Evolutionary conservation across 129 eudicot species (phyloP).

Genomic region (Flaveria robusta): DNA sequence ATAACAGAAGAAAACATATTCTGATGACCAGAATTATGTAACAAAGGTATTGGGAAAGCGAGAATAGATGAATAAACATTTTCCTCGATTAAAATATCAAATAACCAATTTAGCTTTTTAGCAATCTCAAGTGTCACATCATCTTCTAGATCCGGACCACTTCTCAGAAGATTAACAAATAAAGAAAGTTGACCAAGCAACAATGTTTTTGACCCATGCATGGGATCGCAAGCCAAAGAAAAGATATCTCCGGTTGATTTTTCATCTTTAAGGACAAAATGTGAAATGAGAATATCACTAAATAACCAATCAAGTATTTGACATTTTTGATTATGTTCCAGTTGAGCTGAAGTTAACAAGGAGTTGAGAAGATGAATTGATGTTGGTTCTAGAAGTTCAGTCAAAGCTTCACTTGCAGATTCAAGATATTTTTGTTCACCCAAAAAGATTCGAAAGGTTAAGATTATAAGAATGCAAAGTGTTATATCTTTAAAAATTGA

Average conservation of each 20-base stretch:
- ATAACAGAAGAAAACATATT: constrained; percentile 54
- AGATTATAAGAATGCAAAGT: constrained; percentile 58
- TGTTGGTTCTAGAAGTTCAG: constrained; percentile 81
- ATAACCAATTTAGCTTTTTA: constrained; percentile 70
- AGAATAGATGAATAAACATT: constrained; percentile 64
- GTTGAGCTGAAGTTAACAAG: constrained; percentile 67
- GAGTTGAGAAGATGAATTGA: constrained; percentile 82
- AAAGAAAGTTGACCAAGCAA: constrained; percentile 56
- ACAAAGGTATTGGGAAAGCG: constrained; percentile 49
- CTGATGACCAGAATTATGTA: constrained; percentile 51
- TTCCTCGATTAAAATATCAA: constrained; percentile 51
- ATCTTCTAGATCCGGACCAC: constrained; percentile 72
- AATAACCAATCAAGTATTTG: constrained; percentile 75
- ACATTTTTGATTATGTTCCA: constrained; percentile 52
- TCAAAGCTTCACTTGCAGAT: constrained; percentile 58
- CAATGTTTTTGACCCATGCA: constrained; percentile 49
- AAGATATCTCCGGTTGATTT: constrained; percentile 34
- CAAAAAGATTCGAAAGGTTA: constrained; percentile 63
- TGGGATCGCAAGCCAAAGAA: constrained; percentile 41
- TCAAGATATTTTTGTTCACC: constrained; percentile 56
- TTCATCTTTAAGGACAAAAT: constrained; percentile 24
- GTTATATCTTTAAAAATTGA: constrained; percentile 56
- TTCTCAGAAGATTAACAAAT: constrained; percentile 68
- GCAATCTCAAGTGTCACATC: constrained; percentile 60
- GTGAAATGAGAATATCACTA: constrained; percentile 30